Percentiles rank a stretch among this genome's conserved stretches.
Conservation (phyloP, 495 filamentous ascomycete genomes). For the Diplogelasinospora grovesii region DNA sequence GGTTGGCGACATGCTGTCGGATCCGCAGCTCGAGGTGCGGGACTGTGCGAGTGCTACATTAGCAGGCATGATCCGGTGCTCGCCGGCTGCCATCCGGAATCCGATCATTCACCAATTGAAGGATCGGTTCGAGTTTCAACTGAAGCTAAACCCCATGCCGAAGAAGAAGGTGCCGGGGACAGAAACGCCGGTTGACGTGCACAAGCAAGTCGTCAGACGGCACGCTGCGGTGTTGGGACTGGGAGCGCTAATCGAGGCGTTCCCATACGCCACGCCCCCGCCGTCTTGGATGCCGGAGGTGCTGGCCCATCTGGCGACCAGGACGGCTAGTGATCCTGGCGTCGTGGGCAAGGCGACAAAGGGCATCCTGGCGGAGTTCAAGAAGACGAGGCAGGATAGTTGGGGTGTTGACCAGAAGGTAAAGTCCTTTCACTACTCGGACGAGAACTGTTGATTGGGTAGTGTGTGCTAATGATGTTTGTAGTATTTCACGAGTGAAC, state of each 20-base stretch:
- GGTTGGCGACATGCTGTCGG: constrained; percentile 88
- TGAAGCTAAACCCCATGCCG: constrained; percentile 77
- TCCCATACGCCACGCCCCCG: constrained; percentile 90
- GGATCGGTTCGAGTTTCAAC: constrained; percentile 66
- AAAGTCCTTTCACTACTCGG: constrained; percentile 14
- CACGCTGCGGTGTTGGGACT: constrained; percentile 92
- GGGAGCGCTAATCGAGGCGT: constrained; percentile 89
- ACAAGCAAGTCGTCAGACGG: constrained; percentile 67
- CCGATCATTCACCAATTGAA: constrained; percentile 69
- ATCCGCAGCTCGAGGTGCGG: constrained; percentile 88
- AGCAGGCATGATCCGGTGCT: constrained; percentile 97
- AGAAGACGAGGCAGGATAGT: constrained; percentile 98
- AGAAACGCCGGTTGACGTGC: constrained; percentile 75
- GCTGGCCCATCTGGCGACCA: constrained; percentile 74
- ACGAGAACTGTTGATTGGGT: neutral
- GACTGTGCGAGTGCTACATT: constrained; percentile 86
- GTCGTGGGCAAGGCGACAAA: constrained; percentile 98
- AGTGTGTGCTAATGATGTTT: constrained; percentile 14
- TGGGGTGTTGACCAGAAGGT: constrained; percentile 98
- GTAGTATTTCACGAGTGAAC: constrained; percentile 85
- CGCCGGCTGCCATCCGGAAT: constrained; percentile 72
- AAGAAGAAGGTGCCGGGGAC: constrained; percentile 59
- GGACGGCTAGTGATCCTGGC: constrained; percentile 81
- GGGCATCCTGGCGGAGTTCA: constrained; percentile 90
- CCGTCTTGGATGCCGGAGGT: constrained; percentile 93